phyloP scores from a whole-genome alignment of 1,139 yeast genomes.

The Protomyces arabidopsidicola region DNA sequence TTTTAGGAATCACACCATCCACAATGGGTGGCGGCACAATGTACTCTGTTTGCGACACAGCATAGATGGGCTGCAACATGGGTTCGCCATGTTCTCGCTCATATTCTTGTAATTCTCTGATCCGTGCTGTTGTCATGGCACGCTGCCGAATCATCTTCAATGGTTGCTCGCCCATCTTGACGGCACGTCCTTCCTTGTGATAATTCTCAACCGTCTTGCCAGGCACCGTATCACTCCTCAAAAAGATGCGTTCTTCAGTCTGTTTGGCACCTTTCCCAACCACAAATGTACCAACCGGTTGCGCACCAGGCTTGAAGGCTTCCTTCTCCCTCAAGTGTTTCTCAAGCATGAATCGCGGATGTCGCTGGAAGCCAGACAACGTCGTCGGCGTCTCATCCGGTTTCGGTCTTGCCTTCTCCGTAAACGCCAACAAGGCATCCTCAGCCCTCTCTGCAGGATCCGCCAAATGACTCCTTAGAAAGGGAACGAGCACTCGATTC shows the following conservation, averaged over 20 bases:
- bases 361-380: slow-evolving; percentile 74
- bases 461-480: neutral
- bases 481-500: slow-evolving; percentile 38
- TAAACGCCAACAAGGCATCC: slow-evolving; percentile 58
- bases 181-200: slow-evolving; percentile 73
- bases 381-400: slow-evolving; percentile 85
- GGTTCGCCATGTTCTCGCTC: slow-evolving; percentile 51
- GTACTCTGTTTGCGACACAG: slow-evolving; percentile 68
- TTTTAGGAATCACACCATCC: slow-evolving; percentile 65
- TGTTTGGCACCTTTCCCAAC: slow-evolving; percentile 36
- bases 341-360: slow-evolving; percentile 70
- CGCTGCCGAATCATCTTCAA: slow-evolving; percentile 45
- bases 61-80: slow-evolving; percentile 53
- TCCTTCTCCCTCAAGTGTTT: slow-evolving; percentile 68
- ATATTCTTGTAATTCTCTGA: slow-evolving; percentile 41
- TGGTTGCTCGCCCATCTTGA: slow-evolving; percentile 65
- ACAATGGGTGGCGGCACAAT: slow-evolving; percentile 62
- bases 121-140: slow-evolving; percentile 33
- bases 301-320: slow-evolving; percentile 60
- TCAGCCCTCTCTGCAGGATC: slow-evolving; percentile 60
- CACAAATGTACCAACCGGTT: slow-evolving; percentile 63
- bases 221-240: slow-evolving; percentile 57
- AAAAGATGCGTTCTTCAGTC: slow-evolving; percentile 49
- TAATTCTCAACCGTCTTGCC: slow-evolving; percentile 76
- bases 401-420: slow-evolving; percentile 45